Base-by-base conservation (phyloP, 2,329 filamentous ascomycete species). In the Colletotrichum plurivorum region DNA sequence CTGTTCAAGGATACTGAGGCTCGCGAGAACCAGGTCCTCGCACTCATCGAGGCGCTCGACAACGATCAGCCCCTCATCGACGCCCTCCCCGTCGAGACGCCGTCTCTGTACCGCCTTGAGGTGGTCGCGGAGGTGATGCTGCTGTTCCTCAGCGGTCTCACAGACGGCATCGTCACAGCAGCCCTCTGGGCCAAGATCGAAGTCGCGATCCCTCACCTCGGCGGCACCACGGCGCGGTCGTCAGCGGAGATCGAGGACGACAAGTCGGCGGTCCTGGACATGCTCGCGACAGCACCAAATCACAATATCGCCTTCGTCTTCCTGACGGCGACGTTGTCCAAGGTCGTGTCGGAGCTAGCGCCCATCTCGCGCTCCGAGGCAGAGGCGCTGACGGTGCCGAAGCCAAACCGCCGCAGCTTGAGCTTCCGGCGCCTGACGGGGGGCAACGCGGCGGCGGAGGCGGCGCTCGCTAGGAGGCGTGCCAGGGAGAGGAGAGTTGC, bases 261-360 rank as follows among this genome's bases (percentile, higher is more conserved):
- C 73, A 89, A 87, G 75, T 80, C 79, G 0, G 76, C 81, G 3
- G 78, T 96, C 2, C 88, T 97, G 5, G 95, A 98, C 73, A 87
- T 92, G 2, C 85, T 98, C 2, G 88, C 92, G 0, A 84, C 87
- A 2, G 87, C 89, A 0, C 93, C 94, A 0, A 91, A 92, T 57
- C 92, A 97, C 80, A 96, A 94, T 76, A 95, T 97, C 63, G 92
- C 93, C 0, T 97, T 98, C 75, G 93, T 97, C 2, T 94, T 98
- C 72, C 83, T 98, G 16, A 94, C 92, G 0, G 90, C 93, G 9
- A 95, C 94, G 80, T 85, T 98, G 1, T 81, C 84, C 2, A 83
- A 85, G 4, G 80, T 88, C 1, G 81, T 84, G 2, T 77, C 81
- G 0, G 88, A 90, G 63, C 78, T 90, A 6, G 78, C 76, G 48